Base-by-base conservation (phyloP, 176 grass and related monocot species). In the maize (Zea mays) region DNA sequence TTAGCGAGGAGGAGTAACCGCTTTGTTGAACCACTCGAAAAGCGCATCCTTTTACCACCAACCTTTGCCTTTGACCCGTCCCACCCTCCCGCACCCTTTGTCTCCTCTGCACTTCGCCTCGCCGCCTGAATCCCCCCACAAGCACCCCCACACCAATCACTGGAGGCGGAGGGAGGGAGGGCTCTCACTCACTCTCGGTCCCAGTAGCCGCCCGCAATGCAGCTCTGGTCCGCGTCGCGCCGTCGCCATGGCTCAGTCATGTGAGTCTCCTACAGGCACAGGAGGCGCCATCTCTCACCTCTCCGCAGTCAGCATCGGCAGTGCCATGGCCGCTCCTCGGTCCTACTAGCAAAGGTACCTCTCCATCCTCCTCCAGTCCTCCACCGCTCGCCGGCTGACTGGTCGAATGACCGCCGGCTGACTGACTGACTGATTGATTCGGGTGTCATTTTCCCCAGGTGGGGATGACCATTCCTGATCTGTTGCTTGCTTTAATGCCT, bases 31-130 rank as follows among this genome's bases (percentile, higher is more conserved):
- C 60, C 80, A 56, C 82, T 77, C 77, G n/a, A 60, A 75, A 51
- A 61, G 36, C 80, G 14, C 71, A 75, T 45, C 65, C 58, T 86
- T 90, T 80, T 62, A 83, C 80, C 61, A 64, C 69, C 76, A 54
- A 64, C 62, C 84, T 84, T 69, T 83, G 12, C 47, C 86, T 89
- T 95, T 89, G 83, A 91, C 89, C 86, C 83, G 75, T 74, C 63
- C 69, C 65, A 57, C 79, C 67, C 78, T 58, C 86, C 41, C 84
- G 0, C 55, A 20, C 10, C 13, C 46, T 36, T 81, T 83, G 65
- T 75, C 88, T 35, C 74, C 72, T 10, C 2, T 50, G 61, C 55
- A 58, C n/a, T 58, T 10, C 42, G 55, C 55, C 19, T 21, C 12
- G 43, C 69, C n/a, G 64, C 35, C 42, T 77, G 37, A 65, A 47